Evolutionary conservation across 2,329 filamentous ascomycete species (phyloP).

Genomic region (Elsinoe arachidis): DNA sequence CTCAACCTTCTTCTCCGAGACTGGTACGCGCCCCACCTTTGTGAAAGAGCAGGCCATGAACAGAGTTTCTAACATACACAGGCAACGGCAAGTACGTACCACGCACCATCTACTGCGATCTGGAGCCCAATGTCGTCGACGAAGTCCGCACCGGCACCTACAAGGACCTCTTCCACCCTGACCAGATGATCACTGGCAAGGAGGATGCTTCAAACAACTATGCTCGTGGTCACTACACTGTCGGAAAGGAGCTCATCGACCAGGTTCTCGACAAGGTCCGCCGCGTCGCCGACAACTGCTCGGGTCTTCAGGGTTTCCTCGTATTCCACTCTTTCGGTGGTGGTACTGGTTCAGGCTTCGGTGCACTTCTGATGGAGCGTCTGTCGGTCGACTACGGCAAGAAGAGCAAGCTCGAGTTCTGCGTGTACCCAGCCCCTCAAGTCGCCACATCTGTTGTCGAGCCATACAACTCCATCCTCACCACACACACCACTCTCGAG

Average conservation of each 20-base stretch:
- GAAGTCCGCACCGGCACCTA: slow-evolving; percentile 97
- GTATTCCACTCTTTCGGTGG: slow-evolving; percentile 99
- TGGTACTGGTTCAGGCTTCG: slow-evolving; percentile 97
- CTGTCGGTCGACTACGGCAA: slow-evolving; percentile 98
- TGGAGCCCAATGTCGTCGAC: slow-evolving; percentile 98
- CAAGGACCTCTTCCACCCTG: slow-evolving; percentile 94
- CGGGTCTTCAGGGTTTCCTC: slow-evolving; percentile 95
- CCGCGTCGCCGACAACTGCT: slow-evolving; percentile 94
- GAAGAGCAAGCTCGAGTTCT: slow-evolving; percentile 99
- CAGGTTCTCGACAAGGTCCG: slow-evolving; percentile 96
- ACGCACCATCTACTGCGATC: slow-evolving; percentile 98
- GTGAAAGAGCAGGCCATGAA: slow-evolving; percentile 7
- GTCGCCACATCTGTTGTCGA: slow-evolving; percentile 96
- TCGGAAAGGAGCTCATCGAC: slow-evolving; percentile 98
- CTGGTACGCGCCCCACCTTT: slow-evolving; percentile 75
- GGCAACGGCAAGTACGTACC: slow-evolving; percentile 98
- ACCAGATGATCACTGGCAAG: slow-evolving; percentile 99
- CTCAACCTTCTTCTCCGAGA: slow-evolving; percentile 99
- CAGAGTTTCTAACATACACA: slow-evolving; percentile 32
- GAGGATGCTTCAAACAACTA: slow-evolving; percentile 99
- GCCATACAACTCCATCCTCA: slow-evolving; percentile 99
- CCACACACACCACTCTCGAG: slow-evolving; percentile 97
- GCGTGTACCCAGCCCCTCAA: slow-evolving; percentile 95
- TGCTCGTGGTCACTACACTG: slow-evolving; percentile 98
- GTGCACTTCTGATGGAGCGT: slow-evolving; percentile 96